Conservation (phyloP, 2,329 filamentous ascomycete genomes). For the Clonostachys chloroleuca region DNA sequence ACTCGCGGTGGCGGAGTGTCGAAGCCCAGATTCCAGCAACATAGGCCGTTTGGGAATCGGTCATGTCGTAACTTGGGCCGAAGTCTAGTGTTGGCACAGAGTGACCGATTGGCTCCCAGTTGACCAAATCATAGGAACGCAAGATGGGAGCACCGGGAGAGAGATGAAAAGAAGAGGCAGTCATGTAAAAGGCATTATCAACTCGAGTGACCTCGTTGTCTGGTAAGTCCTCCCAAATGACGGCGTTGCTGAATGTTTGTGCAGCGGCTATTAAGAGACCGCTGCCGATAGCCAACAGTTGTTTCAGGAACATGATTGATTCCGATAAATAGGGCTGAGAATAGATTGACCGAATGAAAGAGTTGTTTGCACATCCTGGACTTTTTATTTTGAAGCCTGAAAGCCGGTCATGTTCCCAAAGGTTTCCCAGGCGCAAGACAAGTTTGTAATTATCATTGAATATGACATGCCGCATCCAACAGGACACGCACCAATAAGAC, state of each 20-base stretch:
- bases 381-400: too few relatives aligned
- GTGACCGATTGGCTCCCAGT: conserved; percentile 42
- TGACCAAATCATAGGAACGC: conserved; percentile 48
- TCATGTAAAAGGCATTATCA: conserved; percentile 32
- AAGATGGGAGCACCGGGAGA: conserved; percentile 53
- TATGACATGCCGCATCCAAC: too few relatives aligned
- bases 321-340: too few relatives aligned
- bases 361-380: too few relatives aligned
- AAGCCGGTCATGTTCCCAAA: too few relatives aligned
- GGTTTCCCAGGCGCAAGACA: too few relatives aligned
- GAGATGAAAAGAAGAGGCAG: conserved; percentile 48
- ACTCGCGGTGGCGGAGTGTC: conserved; percentile 41
- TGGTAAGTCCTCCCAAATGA: conserved; percentile 50
- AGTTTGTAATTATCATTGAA: too few relatives aligned
- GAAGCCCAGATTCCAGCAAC: conserved; percentile 37
- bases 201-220: conserved; percentile 48
- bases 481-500: too few relatives aligned
- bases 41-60: conserved; percentile 35
- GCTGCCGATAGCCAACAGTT: too few relatives aligned
- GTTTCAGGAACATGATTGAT: too few relatives aligned
- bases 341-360: too few relatives aligned
- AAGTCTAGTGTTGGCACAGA: conserved; percentile 39
- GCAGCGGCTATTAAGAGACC: background rate
- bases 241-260: conserved; percentile 36
- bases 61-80: conserved; percentile 40